A percentile compares a stretch with the other conserved stretches of the same genome.
Evolutionary conservation across 306 rosid species (phyloP).

Genomic region (Begonia peltatifolia): DNA sequence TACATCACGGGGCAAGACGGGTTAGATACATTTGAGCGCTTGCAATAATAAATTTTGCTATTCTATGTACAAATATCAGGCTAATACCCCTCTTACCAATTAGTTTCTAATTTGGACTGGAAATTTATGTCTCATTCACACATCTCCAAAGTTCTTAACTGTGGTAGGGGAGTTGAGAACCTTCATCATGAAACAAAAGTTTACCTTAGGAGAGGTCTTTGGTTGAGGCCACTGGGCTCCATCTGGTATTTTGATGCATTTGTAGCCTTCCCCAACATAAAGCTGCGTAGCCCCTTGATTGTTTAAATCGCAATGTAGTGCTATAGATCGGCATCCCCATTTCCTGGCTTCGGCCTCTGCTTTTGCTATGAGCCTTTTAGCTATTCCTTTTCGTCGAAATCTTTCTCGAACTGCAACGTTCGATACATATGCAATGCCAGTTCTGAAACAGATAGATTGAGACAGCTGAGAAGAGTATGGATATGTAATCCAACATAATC

Average conservation of each 20-base stretch:
- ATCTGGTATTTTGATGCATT: constrained; percentile 61
- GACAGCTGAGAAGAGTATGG: too few species aligned
- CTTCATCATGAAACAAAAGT: constrained; percentile 94
- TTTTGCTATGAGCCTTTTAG: constrained; percentile 55
- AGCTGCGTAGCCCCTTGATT: constrained; percentile 70
- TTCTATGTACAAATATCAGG: too few species aligned
- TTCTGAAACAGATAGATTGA: constrained; percentile 28
- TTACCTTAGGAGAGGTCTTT: constrained; percentile 68
- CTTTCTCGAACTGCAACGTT: constrained; percentile 92
- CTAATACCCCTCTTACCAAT: too few species aligned
- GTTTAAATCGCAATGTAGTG: constrained; percentile 78
- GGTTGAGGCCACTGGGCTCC: constrained; percentile 98
- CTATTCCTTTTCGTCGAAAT: constrained; percentile 72
- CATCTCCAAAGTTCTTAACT: constrained; percentile 16
- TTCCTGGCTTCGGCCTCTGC: constrained; percentile 83
- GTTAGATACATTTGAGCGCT: too few species aligned
- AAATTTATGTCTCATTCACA: background rate
- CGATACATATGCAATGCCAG: constrained; percentile 90
- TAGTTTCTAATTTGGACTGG: too few species aligned
- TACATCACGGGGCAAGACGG: too few species aligned
- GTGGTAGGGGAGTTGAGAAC: constrained; percentile 37
- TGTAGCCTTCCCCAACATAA: constrained; percentile 77
- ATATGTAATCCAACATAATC: too few species aligned
- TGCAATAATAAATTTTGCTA: too few species aligned
- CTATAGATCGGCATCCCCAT: constrained; percentile 86